These are phyloP conservation scores for Moesziomyces sp. DNA, from an alignment of 1,284 basidiomycete species.

Conservation along the genomic window DNA sequence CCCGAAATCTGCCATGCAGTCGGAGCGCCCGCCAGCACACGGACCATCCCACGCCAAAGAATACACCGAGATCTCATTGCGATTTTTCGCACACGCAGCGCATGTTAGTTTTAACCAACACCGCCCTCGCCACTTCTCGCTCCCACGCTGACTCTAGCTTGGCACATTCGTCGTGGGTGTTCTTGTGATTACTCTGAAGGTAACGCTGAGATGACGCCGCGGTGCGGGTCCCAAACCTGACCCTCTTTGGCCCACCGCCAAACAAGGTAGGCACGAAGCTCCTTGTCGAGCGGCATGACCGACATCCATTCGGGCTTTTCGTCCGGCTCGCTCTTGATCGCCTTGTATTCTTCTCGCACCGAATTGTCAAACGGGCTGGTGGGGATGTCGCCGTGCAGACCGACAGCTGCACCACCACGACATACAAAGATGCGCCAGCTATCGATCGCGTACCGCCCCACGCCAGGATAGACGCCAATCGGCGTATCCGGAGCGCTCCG, in stretches of 20 bases:
- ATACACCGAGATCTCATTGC: no score
- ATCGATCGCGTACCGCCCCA: slow-evolving; percentile 41
- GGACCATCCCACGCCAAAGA: neutral
- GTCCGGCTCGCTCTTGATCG: neutral
- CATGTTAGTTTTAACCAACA: no score
- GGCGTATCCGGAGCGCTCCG: slow-evolving; percentile 26
- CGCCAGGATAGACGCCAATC: slow-evolving; percentile 36
- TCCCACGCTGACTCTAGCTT: neutral
- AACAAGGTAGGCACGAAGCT: slow-evolving; percentile 41
- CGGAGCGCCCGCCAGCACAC: neutral
- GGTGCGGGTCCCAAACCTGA: slow-evolving; percentile 27
- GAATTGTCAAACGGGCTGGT: slow-evolving; percentile 16
- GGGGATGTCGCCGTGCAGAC: slow-evolving; percentile 16
- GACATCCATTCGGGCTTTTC: slow-evolving; percentile 32
- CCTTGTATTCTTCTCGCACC: no score
- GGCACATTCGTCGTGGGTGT: neutral
- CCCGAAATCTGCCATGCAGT: neutral
- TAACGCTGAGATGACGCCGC: slow-evolving; percentile 8
- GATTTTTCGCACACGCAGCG: no score
- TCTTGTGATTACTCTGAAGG: neutral
- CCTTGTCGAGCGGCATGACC: slow-evolving; percentile 44
- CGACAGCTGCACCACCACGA: slow-evolving; percentile 22
- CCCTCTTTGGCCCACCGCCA: slow-evolving; percentile 45
- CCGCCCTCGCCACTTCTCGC: no score
- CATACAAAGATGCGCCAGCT: slow-evolving; percentile 43